Percentiles rank a stretch among this genome's conserved stretches.
phyloP scores from a whole-genome alignment of 2,329 filamentous ascomycete genomes.

The Exophiala dermatitidis region DNA sequence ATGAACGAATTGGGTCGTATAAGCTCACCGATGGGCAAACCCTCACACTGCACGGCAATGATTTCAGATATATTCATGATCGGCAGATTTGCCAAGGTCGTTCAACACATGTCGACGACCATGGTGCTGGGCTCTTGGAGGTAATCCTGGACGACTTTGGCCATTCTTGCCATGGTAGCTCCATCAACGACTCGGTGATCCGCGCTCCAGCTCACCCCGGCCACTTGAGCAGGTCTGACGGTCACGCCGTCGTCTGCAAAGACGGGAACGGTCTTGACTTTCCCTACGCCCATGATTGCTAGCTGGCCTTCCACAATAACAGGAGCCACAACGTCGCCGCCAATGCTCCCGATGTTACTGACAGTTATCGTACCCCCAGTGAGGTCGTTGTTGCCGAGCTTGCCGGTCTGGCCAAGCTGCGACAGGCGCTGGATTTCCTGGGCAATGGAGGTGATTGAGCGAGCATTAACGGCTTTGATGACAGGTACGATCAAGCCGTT shows the following conservation, averaged over 20 bases:
- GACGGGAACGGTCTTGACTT: slow-evolving; percentile 70
- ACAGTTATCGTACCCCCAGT: slow-evolving; percentile 86
- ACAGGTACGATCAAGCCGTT: slow-evolving; percentile 84
- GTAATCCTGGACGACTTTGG: slow-evolving; percentile 67
- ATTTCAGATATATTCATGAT: too few relatives aligned
- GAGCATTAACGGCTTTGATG: slow-evolving; percentile 70
- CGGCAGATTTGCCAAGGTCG: not conserved
- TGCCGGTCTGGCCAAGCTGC: slow-evolving; percentile 63
- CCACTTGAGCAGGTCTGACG: slow-evolving; percentile 69
- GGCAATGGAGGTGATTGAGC: slow-evolving; percentile 72
- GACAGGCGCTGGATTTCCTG: slow-evolving; percentile 68
- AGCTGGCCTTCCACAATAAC: slow-evolving; percentile 88
- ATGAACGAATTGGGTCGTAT: too few relatives aligned
- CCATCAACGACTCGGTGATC: slow-evolving; percentile 93
- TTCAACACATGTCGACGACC: slow-evolving; percentile 70
- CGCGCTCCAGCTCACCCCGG: slow-evolving; percentile 92
- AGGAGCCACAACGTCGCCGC: slow-evolving; percentile 83
- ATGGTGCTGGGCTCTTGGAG: slow-evolving; percentile 83
- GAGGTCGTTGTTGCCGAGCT: slow-evolving; percentile 67
- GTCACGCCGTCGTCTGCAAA: slow-evolving; percentile 53
- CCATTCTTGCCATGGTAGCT: slow-evolving; percentile 86
- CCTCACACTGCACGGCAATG: too few relatives aligned
- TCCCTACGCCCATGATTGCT: slow-evolving; percentile 82
- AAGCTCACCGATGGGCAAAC: too few relatives aligned
- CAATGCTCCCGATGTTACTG: slow-evolving; percentile 93